phyloP scores from a whole-genome alignment of 2,329 filamentous ascomycete genomes.

The Aspergillus arachidicola region DNA sequence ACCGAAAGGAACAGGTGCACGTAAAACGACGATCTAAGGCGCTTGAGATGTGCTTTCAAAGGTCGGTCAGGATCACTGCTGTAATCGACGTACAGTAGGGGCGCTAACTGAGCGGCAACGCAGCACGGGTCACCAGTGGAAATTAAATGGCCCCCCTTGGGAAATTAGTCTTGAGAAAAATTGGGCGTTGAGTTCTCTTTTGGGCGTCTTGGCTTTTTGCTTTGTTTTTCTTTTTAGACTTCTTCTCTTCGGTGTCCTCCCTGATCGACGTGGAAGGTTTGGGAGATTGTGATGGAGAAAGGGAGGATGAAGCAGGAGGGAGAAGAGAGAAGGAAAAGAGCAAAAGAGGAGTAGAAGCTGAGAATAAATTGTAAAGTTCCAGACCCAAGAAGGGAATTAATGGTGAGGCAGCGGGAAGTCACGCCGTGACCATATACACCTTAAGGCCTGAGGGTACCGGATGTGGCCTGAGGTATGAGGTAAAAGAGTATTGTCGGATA shows the following conservation, averaged over 20 bases:
- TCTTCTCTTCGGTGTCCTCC: background rate
- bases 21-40: conserved; percentile 1
- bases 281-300: background rate
- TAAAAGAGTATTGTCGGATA: background rate
- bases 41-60: background rate
- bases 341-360: background rate
- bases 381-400: background rate
- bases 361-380: background rate
- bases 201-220: background rate
- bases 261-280: background rate
- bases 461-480: background rate
- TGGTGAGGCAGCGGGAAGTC: background rate
- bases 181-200: background rate
- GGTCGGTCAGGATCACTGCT: conserved; percentile 1
- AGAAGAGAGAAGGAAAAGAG: background rate
- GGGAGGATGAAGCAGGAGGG: background rate
- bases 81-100: conserved; percentile 6
- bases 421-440: background rate
- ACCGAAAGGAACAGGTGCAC: background rate
- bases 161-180: background rate
- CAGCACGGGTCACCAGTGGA: conserved; percentile 3
- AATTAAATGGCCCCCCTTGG: background rate
- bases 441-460: background rate
- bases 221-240: background rate
- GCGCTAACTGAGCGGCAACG: conserved; percentile 3